Conservation (phyloP, 148 eudicot genomes). For the Camellia granthamiana region DNA sequence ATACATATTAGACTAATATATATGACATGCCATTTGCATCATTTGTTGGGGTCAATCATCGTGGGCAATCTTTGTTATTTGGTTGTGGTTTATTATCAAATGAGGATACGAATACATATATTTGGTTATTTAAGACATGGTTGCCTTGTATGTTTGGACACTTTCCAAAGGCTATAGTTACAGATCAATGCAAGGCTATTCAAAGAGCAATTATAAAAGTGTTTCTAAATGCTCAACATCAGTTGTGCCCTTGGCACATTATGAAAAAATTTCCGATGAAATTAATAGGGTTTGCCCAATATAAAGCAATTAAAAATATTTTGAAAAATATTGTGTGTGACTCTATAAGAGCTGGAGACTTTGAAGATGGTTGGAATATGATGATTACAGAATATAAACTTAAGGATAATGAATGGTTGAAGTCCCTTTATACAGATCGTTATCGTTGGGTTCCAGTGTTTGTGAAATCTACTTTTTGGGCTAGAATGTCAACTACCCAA, state of each 20-base stretch:
- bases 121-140: constrained; percentile 14
- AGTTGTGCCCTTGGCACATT: constrained; percentile 7
- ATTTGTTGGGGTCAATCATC: no score
- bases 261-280: background rate
- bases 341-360: background rate
- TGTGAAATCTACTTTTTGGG: constrained; percentile 13
- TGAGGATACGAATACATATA: background rate
- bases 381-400: background rate
- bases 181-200: background rate
- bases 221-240: constrained; percentile 5
- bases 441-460: constrained; percentile 9
- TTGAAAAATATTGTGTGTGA: background rate
- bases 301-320: background rate
- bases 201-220: background rate
- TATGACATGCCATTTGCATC: no score
- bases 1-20: no score
- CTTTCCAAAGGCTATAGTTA: no score
- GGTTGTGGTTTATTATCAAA: no score
- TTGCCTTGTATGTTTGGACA: constrained; percentile 1
- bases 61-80: no score
- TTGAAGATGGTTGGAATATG: background rate
- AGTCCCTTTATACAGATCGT: background rate
- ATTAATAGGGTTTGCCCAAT: background rate
- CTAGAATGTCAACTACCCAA: constrained; percentile 4
- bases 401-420: constrained; percentile 19